Base-by-base conservation (phyloP, 1,284 basidiomycete genomes). In the Grifola frondosa region DNA sequence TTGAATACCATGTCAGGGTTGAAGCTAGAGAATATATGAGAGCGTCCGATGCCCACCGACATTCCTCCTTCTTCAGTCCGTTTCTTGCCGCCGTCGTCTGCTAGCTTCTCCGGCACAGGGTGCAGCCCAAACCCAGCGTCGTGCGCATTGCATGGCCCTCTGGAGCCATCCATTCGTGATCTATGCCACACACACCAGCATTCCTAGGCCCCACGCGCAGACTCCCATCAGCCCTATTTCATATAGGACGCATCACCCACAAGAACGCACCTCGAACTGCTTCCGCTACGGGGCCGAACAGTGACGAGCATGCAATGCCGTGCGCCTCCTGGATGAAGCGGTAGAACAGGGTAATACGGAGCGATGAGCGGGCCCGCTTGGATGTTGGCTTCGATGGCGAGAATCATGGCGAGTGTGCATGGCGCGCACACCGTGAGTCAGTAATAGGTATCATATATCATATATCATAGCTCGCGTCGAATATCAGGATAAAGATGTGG, bases 211-310 rank as follows among this genome's bases (percentile, higher is more conserved):
- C n/a, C n/a, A n/a, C n/a, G n/a, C n/a, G n/a, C n/a, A n/a, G n/a
- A n/a, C n/a, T n/a, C n/a, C n/a, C n/a, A n/a, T n/a, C n/a, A n/a
- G n/a, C n/a, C n/a, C n/a, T n/a, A n/a, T n/a, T n/a, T n/a, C n/a
- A n/a, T n/a, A n/a, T n/a, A n/a, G n/a, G n/a, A n/a, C n/a, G n/a
- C n/a, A n/a, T n/a, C n/a, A n/a, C n/a, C n/a, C n/a, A n/a, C n/a
- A n/a, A n/a, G n/a, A n/a, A n/a, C n/a, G n/a, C n/a, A n/a, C 86
- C 88, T 80, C 94, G 91, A 20, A 96, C 92, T 25, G 92, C 93
- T 68, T 96, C 93, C 15, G 93, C 91, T 23, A 95, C 83, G 34
- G 92, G 92, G 11, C 91, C 91, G 60, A 96, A 96, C 37, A 97
- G 74, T 10, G 91, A 93, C 13, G 89, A 92, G 31, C 92, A 80